Percentiles rank a stretch among this genome's conserved stretches.
Evolutionary conservation across 2,329 filamentous ascomycete species (phyloP).

Genomic region (Monosporascus sp.): DNA sequence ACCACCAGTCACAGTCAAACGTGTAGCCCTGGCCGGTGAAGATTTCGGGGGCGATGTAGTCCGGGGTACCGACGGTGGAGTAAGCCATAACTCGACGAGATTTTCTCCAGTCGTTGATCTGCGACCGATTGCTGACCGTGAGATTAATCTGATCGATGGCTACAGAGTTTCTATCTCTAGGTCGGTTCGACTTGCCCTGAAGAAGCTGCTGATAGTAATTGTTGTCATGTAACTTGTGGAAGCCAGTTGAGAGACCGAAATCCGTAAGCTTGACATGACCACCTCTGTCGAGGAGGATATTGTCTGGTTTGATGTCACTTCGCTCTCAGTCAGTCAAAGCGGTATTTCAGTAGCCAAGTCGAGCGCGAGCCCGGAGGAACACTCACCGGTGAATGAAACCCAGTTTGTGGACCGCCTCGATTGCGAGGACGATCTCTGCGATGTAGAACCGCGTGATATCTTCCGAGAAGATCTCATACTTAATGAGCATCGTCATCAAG

Average conservation of each 20-base stretch:
- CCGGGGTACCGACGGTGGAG: conserved; percentile 94
- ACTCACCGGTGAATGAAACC: conserved; percentile 95
- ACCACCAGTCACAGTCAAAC: conserved; percentile 99
- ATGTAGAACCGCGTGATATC: conserved; percentile 99
- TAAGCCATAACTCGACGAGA: conserved; percentile 95
- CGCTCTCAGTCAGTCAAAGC: not conserved
- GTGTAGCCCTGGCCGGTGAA: conserved; percentile 96
- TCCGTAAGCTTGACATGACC: conserved; percentile 98
- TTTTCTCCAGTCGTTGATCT: conserved; percentile 98
- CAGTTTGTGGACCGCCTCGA: conserved; percentile 95
- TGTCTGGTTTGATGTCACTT: conserved; percentile 98
- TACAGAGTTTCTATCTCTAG: conserved; percentile 83
- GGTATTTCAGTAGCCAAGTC: not conserved
- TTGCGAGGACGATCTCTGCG: conserved; percentile 95
- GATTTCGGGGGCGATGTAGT: conserved; percentile 98
- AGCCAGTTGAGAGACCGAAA: conserved; percentile 95
- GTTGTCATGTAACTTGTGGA: conserved; percentile 96
- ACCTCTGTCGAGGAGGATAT: conserved; percentile 90
- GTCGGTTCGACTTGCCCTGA: conserved; percentile 67
- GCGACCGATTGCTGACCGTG: conserved; percentile 93
- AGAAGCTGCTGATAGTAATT: conserved; percentile 97
- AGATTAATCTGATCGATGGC: conserved; percentile 97
- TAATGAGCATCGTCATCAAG: conserved; percentile 99
- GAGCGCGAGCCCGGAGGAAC: not conserved
- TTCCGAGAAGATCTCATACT: conserved; percentile 99